A percentile compares a stretch with the other conserved stretches of the same genome.
Conservation (phyloP, 1,284 basidiomycete species). For the Earliella scabrosa region DNA sequence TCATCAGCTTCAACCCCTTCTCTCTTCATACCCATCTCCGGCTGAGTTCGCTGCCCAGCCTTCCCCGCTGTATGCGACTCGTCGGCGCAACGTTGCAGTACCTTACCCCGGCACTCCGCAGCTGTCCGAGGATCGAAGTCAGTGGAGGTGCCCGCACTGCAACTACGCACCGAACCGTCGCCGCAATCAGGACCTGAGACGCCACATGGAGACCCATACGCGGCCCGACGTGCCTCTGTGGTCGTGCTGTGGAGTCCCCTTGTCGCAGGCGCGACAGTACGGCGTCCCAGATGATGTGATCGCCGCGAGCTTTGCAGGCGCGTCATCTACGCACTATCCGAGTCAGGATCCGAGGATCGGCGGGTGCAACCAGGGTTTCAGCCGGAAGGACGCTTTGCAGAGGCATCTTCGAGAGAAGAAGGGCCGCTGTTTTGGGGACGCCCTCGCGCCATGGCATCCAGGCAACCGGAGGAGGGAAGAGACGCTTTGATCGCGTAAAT, state of each 20-base stretch:
- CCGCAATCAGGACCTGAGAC: slow-evolving; percentile 2
- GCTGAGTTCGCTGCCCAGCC: background rate
- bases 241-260: slow-evolving; percentile 7
- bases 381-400: slow-evolving; percentile 58
- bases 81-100: background rate
- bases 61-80: background rate
- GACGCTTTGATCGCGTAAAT: background rate
- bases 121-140: background rate
- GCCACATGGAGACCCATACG: slow-evolving; percentile 4
- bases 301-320: too few relatives aligned
- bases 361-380: slow-evolving; percentile 56
- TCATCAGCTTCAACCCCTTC: background rate
- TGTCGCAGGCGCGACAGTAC: background rate
- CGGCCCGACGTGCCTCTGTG: background rate
- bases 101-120: background rate
- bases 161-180: slow-evolving; percentile 4
- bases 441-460: slow-evolving; percentile 2
- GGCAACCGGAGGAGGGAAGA: background rate
- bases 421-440: slow-evolving; percentile 43
- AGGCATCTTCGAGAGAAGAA: slow-evolving; percentile 55
- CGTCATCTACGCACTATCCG: too few relatives aligned
- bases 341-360: slow-evolving; percentile 30
- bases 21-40: background rate
- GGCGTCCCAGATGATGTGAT: slow-evolving; percentile 2
- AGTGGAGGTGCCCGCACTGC: slow-evolving; percentile 2